A percentile compares a stretch with the other conserved stretches of the same genome.
phyloP scores from a whole-genome alignment of 345 rosid genomes.

The Erodium maritimum region DNA sequence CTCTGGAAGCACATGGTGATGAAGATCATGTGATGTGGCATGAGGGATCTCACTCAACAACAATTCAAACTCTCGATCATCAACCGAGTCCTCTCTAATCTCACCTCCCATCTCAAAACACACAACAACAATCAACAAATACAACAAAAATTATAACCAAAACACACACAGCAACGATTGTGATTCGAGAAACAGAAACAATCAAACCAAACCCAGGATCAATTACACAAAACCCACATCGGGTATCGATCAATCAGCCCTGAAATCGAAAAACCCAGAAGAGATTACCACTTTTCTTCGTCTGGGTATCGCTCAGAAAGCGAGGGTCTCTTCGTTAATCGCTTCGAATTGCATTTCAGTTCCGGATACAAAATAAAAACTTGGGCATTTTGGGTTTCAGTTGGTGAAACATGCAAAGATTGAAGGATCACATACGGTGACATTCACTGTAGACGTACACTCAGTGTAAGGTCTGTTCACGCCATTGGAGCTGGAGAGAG shows the following conservation, averaged over 20 bases:
- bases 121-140: not conserved
- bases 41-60: constrained; percentile 21
- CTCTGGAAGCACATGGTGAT: constrained; percentile 4
- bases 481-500: constrained; percentile 20
- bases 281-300: constrained; percentile 9
- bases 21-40: constrained; percentile 15
- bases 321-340: not conserved
- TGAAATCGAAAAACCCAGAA: constrained; percentile 11
- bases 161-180: not conserved
- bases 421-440: constrained; percentile 12
- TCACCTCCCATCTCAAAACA: not conserved
- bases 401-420: constrained; percentile 23
- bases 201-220: constrained; percentile 1
- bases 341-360: constrained; percentile 6
- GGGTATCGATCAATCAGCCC: constrained; percentile 6
- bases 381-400: constrained; percentile 11
- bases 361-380: not conserved
- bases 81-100: not conserved
- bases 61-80: constrained; percentile 16
- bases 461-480: constrained; percentile 10
- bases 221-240: constrained; percentile 9
- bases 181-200: not conserved
- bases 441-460: constrained; percentile 10
- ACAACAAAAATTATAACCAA: not conserved
- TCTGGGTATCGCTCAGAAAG: constrained; percentile 9